Percentiles rank a stretch among this genome's conserved stretches.
Conservation (phyloP, 2,329 filamentous ascomycete genomes). For the Xylaria hypoxylon region DNA sequence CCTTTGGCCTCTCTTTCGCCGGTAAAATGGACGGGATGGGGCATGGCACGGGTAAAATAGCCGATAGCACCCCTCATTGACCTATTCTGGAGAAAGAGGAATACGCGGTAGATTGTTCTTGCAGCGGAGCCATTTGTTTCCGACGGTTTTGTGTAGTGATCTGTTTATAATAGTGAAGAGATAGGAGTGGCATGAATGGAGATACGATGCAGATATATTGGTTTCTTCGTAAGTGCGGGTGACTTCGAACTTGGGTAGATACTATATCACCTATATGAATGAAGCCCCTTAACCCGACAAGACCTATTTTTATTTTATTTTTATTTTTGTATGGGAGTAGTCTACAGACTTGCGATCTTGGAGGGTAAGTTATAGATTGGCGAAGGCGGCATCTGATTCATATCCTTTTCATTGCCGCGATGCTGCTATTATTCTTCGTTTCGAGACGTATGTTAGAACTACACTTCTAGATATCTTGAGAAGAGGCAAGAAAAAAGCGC, state of each 20-base stretch:
- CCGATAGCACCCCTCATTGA: conserved; percentile 12
- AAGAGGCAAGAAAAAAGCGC: not conserved
- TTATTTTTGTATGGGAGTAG: not conserved
- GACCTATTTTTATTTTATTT: not conserved
- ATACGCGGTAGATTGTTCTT: conserved; percentile 30
- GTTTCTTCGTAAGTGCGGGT: conserved; percentile 1
- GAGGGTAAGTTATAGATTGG: not conserved
- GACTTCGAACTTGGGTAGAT: not conserved
- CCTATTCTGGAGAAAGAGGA: conserved; percentile 28
- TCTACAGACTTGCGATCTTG: not conserved
- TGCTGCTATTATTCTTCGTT: not conserved
- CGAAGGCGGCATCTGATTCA: not conserved
- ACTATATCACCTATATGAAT: not conserved
- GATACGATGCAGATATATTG: conserved; percentile 6
- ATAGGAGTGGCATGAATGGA: not conserved
- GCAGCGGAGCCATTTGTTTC: conserved; percentile 34
- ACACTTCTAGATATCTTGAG: too few species aligned
- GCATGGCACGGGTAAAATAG: conserved; percentile 25
- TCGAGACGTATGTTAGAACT: too few species aligned
- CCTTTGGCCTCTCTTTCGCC: conserved; percentile 12
- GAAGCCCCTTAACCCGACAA: not conserved
- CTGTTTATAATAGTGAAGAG: not conserved
- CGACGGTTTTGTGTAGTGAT: conserved; percentile 16
- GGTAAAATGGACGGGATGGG: conserved; percentile 29
- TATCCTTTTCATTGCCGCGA: not conserved